Percentiles rank a stretch among this genome's conserved stretches.
Evolutionary conservation across 345 rosid species (phyloP).

Genomic region (Eucalyptus polybractea): DNA sequence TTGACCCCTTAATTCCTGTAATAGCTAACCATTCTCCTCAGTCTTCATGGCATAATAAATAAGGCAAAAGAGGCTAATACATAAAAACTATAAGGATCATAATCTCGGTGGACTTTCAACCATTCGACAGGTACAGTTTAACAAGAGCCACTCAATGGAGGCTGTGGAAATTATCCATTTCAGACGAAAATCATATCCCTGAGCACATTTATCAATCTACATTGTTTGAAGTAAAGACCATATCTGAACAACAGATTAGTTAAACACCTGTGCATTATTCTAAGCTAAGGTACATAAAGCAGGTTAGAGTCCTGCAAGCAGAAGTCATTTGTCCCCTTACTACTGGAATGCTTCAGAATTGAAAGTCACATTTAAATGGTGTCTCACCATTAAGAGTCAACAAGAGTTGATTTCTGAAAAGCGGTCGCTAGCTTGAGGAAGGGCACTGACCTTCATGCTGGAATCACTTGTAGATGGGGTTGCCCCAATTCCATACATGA

Average conservation of each 20-base stretch:
- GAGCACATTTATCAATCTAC: not conserved
- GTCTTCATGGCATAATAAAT: not conserved
- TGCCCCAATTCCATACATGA: conserved; percentile 46
- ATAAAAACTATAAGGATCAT: not conserved
- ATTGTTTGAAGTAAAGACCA: not conserved
- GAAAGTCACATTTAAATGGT: not conserved
- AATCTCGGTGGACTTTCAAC: not conserved
- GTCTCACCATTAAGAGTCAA: not conserved
- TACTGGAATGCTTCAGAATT: not conserved
- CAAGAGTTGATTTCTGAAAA: not conserved
- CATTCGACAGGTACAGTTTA: not conserved
- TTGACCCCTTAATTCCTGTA: not conserved
- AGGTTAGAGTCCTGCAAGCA: not conserved
- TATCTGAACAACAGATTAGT: not conserved
- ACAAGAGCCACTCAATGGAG: not conserved
- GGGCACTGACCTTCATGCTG: conserved; percentile 58
- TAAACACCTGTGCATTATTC: not conserved
- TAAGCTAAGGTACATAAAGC: not conserved
- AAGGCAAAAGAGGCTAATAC: not conserved
- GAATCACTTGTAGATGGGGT: conserved; percentile 57
- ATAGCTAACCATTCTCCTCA: not conserved
- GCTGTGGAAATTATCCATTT: not conserved
- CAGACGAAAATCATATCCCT: not conserved
- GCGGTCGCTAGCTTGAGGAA: not conserved
- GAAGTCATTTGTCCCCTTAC: not conserved